Percentiles rank a stretch among this genome's conserved stretches.
phyloP scores from a whole-genome alignment of 805 yeast species.

The Candida coquimbonensis region DNA sequence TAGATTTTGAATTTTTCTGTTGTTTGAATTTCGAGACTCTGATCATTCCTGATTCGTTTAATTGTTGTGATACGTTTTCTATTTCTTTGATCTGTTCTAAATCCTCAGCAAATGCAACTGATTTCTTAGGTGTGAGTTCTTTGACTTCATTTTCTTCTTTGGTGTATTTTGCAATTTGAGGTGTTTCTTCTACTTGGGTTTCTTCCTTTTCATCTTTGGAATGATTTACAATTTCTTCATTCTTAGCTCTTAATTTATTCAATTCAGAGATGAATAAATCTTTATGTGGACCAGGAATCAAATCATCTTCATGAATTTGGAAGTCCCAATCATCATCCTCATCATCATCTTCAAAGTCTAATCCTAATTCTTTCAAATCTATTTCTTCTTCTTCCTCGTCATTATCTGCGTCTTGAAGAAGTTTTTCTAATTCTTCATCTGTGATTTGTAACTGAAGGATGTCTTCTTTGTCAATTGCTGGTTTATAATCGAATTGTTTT shows the following conservation, averaged over 20 bases:
- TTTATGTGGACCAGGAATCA: slow-evolving; percentile 17
- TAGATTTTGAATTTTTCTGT: slow-evolving; percentile 1
- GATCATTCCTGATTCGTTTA: slow-evolving; percentile 25
- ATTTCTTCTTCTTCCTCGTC: slow-evolving; percentile 32
- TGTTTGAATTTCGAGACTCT: slow-evolving; percentile 20
- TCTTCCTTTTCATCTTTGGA: slow-evolving; percentile 8
- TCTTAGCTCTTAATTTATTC: slow-evolving; percentile 12
- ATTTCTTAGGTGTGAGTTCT: slow-evolving; percentile 26
- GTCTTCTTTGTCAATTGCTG: slow-evolving; percentile 37
- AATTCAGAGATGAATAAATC: slow-evolving; percentile 18
- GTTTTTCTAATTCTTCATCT: slow-evolving; percentile 42
- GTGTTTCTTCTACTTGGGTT: too few relatives aligned
- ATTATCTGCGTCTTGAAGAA: slow-evolving; percentile 16
- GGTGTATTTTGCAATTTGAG: background rate
- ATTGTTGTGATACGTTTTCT: slow-evolving; percentile 46
- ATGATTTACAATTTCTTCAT: too few relatives aligned
- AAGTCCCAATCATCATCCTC: slow-evolving; percentile 21
- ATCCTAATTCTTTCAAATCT: slow-evolving; percentile 28
- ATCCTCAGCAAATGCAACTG: slow-evolving; percentile 45
- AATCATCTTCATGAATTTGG: slow-evolving; percentile 3
- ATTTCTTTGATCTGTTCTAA: slow-evolving; percentile 50
- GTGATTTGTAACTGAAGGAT: slow-evolving; percentile 46
- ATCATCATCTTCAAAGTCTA: slow-evolving; percentile 25
- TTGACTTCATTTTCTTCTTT: slow-evolving; percentile 10
- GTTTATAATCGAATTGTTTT: background rate